Evolutionary conservation across 2,329 filamentous ascomycete species (phyloP).

Genomic region (Chaetomium sp.): DNA sequence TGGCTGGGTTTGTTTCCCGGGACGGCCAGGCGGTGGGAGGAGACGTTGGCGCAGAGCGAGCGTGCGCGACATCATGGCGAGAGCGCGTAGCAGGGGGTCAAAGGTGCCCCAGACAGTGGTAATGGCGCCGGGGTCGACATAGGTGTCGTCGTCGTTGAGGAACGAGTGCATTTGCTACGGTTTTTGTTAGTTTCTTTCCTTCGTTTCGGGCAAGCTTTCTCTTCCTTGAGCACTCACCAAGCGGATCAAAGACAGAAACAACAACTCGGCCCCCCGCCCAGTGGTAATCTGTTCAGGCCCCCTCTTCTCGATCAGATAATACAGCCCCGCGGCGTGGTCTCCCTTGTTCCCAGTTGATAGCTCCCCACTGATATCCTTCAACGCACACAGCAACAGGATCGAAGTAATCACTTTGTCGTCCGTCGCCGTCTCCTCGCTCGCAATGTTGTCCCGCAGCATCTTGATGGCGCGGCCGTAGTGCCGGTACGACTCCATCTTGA

Average conservation of each 20-base stretch:
- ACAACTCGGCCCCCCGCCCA: conserved; percentile 27
- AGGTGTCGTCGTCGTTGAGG: conserved; percentile 27
- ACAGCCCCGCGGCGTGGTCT: conserved; percentile 30
- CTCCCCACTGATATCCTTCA: conserved; percentile 28
- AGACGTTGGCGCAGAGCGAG: conserved; percentile 16
- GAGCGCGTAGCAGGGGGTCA: conserved; percentile 27
- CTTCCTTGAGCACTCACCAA: conserved; percentile 21
- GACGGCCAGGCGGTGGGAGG: neutral
- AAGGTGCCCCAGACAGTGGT: conserved; percentile 26
- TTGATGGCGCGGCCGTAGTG: conserved; percentile 26
- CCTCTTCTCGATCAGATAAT: conserved; percentile 29
- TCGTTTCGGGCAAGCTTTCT: too few species aligned
- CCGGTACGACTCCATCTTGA: conserved; percentile 26
- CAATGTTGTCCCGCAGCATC: conserved; percentile 26
- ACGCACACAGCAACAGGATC: conserved; percentile 28
- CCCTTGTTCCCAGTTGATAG: conserved; percentile 22
- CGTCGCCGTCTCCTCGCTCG: conserved; percentile 21
- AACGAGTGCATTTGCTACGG: conserved; percentile 30
- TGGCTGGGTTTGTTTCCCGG: too few species aligned
- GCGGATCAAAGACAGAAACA: conserved; percentile 27
- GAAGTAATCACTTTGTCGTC: conserved; percentile 29
- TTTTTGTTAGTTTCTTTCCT: too few species aligned
- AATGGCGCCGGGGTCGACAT: conserved; percentile 28
- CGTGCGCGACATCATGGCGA: conserved; percentile 27
- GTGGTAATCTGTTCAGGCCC: conserved; percentile 29